A percentile compares a stretch with the other conserved stretches of the same genome.
phyloP scores from a whole-genome alignment of 2,329 filamentous ascomycete species.

The Apiospora aurea region DNA sequence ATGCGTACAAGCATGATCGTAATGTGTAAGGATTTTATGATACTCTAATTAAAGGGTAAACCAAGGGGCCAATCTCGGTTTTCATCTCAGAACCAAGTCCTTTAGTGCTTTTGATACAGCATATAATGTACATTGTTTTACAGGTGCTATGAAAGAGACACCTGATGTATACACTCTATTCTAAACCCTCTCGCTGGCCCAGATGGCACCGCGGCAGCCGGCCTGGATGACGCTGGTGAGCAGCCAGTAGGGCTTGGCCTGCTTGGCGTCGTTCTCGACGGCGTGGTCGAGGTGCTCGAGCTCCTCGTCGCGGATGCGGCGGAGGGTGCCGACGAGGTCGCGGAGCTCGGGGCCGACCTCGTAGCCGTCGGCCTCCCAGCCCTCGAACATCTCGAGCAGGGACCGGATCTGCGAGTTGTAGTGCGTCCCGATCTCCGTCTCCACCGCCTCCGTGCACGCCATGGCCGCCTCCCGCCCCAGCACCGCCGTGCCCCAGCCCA shows the following conservation, averaged over 20 bases:
- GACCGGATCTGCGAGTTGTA: conserved; percentile 92
- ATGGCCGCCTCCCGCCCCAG: conserved; percentile 94
- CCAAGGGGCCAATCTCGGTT: no score
- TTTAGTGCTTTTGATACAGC: background rate
- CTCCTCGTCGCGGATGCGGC: conserved; percentile 92
- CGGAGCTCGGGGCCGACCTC: conserved; percentile 80
- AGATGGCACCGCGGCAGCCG: conserved; percentile 93
- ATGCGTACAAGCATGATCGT: background rate
- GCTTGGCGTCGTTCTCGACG: conserved; percentile 89
- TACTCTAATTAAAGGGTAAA: no score
- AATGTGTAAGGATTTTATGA: no score
- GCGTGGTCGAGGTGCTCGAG: conserved; percentile 96
- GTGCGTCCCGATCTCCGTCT: conserved; percentile 96
- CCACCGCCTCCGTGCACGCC: conserved; percentile 98
- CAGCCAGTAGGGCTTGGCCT: conserved; percentile 88
- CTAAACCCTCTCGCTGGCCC: conserved; percentile 80
- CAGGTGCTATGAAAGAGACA: no score
- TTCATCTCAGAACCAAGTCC: background rate
- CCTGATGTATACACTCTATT: background rate
- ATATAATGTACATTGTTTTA: background rate
- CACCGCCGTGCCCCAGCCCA: conserved; percentile 90
- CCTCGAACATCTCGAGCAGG: conserved; percentile 80
- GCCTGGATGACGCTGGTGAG: conserved; percentile 85
- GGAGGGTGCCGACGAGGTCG: conserved; percentile 74
- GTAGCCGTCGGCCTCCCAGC: conserved; percentile 79